phyloP scores from a whole-genome alignment of 495 filamentous ascomycete genomes.

The Lineolata rhizophorae region DNA sequence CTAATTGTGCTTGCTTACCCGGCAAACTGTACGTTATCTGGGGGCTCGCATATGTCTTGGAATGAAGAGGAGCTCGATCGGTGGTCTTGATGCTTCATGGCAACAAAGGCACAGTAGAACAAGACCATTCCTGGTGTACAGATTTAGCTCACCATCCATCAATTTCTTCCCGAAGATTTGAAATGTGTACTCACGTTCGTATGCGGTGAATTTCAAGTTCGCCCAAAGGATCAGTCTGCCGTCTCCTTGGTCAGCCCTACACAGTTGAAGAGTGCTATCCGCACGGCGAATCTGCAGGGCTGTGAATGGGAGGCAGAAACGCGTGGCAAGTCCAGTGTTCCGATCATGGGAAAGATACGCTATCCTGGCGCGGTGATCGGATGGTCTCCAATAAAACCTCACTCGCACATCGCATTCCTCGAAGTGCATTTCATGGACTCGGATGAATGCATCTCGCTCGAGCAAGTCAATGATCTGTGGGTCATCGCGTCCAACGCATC shows the following conservation, averaged over 20 bases:
- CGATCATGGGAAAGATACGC: constrained; percentile 26
- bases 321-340: constrained; percentile 14
- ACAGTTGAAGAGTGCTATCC: constrained; percentile 31
- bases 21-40: constrained; percentile 45
- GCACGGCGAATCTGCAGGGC: constrained; percentile 29
- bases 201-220: constrained; percentile 30
- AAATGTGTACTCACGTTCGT: constrained; percentile 28
- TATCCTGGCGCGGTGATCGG: constrained; percentile 34
- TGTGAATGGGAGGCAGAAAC: constrained; percentile 29
- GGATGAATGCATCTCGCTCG: constrained; percentile 13
- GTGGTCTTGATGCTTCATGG: constrained; percentile 47
- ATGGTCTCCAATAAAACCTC: constrained; percentile 30
- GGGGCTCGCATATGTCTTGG: constrained; percentile 34
- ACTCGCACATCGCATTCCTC: constrained; percentile 28
- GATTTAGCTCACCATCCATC: too few relatives aligned
- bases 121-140: constrained; percentile 39
- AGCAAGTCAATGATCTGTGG: constrained; percentile 20
- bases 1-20: too few relatives aligned
- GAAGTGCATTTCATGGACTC: constrained; percentile 25
- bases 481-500: constrained; percentile 25
- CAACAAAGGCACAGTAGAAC: constrained; percentile 56
- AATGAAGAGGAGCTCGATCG: constrained; percentile 23
- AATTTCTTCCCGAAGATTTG: constrained; percentile 1
- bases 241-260: constrained; percentile 21
- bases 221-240: constrained; percentile 31